Conservation (phyloP, 2,329 filamentous ascomycete genomes). For the Alternaria consortialis region DNA sequence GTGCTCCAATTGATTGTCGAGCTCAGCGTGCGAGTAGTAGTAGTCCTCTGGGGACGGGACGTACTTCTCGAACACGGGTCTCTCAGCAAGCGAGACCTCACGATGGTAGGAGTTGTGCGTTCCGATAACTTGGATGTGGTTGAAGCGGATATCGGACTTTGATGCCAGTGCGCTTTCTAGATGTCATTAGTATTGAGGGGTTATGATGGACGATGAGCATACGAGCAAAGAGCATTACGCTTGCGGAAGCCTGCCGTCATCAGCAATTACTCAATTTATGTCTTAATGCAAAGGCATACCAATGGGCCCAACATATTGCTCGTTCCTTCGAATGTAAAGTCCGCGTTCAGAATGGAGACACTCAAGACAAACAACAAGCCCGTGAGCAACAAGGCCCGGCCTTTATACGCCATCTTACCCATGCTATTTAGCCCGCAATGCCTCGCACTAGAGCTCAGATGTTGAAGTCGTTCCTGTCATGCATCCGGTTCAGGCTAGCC, state of each 20-base stretch:
- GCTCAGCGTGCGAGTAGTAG: conserved; percentile 59
- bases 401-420: conserved; percentile 21
- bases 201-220: neutral
- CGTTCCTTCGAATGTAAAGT: neutral
- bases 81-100: conserved; percentile 56
- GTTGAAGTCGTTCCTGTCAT: conserved; percentile 10
- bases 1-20: conserved; percentile 57
- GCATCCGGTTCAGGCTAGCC: neutral
- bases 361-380: conserved; percentile 6
- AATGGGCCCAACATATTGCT: conserved; percentile 23
- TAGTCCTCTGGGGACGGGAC: conserved; percentile 53
- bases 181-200: conserved; percentile 7
- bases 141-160: conserved; percentile 55
- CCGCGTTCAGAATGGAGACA: neutral
- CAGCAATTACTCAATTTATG: neutral
- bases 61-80: conserved; percentile 52
- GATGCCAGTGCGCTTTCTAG: conserved; percentile 25
- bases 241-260: conserved; percentile 22
- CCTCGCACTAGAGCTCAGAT: conserved; percentile 17
- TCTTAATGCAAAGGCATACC: conserved; percentile 10
- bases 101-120: conserved; percentile 64
- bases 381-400: conserved; percentile 15
- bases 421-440: conserved; percentile 2
- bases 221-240: conserved; percentile 34
- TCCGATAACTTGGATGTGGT: conserved; percentile 62